phyloP scores from a whole-genome alignment of 768 basidiomycete genomes.

The Tricholoma furcatifolium region DNA sequence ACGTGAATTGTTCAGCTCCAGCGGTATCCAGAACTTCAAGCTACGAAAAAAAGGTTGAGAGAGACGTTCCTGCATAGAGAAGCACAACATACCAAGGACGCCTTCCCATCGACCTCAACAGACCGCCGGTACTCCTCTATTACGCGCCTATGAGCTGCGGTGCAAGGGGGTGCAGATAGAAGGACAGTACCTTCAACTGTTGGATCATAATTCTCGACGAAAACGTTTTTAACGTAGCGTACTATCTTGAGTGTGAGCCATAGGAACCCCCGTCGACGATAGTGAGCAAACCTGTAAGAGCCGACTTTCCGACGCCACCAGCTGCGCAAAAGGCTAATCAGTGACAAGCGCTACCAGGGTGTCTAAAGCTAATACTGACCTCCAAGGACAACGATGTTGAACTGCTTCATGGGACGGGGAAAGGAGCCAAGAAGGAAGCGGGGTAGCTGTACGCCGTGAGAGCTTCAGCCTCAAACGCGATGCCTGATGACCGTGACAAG shows the following conservation, averaged over 20 bases:
- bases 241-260: constrained; percentile 32
- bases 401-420: constrained; percentile 55
- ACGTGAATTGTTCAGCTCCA: constrained; percentile 83
- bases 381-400: constrained; percentile 78
- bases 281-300: constrained; percentile 53
- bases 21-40: constrained; percentile 83
- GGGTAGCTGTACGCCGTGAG: constrained; percentile 17
- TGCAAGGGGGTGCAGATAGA: not conserved
- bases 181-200: constrained; percentile 71
- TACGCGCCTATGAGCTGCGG: constrained; percentile 10
- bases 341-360: constrained; percentile 1
- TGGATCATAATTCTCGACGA: constrained; percentile 77
- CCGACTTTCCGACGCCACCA: constrained; percentile 88
- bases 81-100: constrained; percentile 49
- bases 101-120: constrained; percentile 64
- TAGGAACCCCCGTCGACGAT: not conserved
- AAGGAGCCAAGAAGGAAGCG: constrained; percentile 4
- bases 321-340: constrained; percentile 39
- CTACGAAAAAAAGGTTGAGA: constrained; percentile 33
- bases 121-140: constrained; percentile 71
- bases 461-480: constrained; percentile 13
- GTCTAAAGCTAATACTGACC: constrained; percentile 41
- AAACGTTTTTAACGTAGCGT: constrained; percentile 70
- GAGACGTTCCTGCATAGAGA: not conserved
- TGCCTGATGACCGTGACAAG: constrained; percentile 6